phyloP scores from a whole-genome alignment of 2,329 filamentous ascomycete species.

The Stachybotrys echinatus region DNA sequence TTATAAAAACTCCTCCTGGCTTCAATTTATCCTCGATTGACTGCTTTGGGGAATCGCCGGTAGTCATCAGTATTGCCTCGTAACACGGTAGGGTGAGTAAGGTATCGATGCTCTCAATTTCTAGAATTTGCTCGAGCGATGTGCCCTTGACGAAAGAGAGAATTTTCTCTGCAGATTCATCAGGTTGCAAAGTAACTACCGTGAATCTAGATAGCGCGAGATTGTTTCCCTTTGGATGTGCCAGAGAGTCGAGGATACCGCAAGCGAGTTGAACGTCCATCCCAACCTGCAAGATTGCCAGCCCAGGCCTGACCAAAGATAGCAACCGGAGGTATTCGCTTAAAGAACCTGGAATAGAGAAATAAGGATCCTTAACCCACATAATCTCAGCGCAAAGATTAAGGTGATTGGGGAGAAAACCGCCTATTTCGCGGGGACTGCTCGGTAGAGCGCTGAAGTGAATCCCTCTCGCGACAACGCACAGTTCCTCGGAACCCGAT shows the following conservation, averaged over 20 bases:
- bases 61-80: slow-evolving; percentile 23
- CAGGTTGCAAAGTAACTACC: slow-evolving; percentile 10
- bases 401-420: slow-evolving; percentile 42
- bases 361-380: slow-evolving; percentile 37
- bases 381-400: slow-evolving; percentile 43
- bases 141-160: slow-evolving; percentile 8
- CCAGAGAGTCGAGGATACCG: slow-evolving; percentile 20
- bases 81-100: slow-evolving; percentile 20
- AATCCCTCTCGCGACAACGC: slow-evolving; percentile 40
- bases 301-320: slow-evolving; percentile 31
- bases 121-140: slow-evolving; percentile 17
- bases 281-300: slow-evolving; percentile 34
- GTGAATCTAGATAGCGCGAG: slow-evolving; percentile 29
- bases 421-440: slow-evolving; percentile 14
- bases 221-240: slow-evolving; percentile 11
- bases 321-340: slow-evolving; percentile 23
- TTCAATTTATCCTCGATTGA: no score
- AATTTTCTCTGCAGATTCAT: slow-evolving; percentile 3
- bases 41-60: no score
- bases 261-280: slow-evolving; percentile 12
- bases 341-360: slow-evolving; percentile 13
- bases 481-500: slow-evolving; percentile 20
- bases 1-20: no score
- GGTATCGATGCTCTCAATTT: slow-evolving; percentile 15
- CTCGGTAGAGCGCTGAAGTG: slow-evolving; percentile 29